phyloP scores from a whole-genome alignment of 2,329 filamentous ascomycete genomes.

The Cordyceps cateniannulata region DNA sequence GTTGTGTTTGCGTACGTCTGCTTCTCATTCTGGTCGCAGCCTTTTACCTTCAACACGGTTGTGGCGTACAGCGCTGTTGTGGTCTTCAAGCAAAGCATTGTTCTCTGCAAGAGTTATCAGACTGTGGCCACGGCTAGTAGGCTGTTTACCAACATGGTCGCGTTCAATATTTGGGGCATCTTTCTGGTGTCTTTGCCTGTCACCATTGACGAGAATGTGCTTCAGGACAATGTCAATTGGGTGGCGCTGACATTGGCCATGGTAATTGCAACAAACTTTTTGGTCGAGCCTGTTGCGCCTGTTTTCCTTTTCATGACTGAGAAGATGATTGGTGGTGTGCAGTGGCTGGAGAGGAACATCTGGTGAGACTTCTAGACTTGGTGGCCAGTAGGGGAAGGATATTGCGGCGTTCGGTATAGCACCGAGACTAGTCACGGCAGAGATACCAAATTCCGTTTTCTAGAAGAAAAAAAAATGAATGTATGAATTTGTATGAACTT shows the following conservation, averaged over 20 bases:
- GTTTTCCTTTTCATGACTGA: background rate
- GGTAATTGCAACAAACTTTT: conserved; percentile 15
- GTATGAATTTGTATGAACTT: no score
- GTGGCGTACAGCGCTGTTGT: conserved; percentile 16
- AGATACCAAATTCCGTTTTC: no score
- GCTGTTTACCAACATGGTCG: conserved; percentile 17
- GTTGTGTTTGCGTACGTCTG: conserved; percentile 16
- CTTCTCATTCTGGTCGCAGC: conserved; percentile 17
- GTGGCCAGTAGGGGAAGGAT: no score
- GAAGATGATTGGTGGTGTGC: background rate
- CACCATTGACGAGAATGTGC: conserved; percentile 13
- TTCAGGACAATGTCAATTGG: conserved; percentile 12
- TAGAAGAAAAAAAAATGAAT: no score
- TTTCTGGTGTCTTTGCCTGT: conserved; percentile 16
- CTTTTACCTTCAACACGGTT: conserved; percentile 18
- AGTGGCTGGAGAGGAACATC: background rate
- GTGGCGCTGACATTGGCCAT: conserved; percentile 16
- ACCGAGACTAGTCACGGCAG: no score
- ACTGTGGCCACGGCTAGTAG: conserved; percentile 14
- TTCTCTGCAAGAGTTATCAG: conserved; percentile 16
- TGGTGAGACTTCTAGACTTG: background rate
- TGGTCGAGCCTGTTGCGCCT: conserved; percentile 16
- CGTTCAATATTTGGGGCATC: conserved; percentile 16
- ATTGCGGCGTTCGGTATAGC: no score
- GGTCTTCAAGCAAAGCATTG: conserved; percentile 16